Base-by-base conservation (phyloP, 352 stramenopile species). In the Phytophthora sansomeana region DNA sequence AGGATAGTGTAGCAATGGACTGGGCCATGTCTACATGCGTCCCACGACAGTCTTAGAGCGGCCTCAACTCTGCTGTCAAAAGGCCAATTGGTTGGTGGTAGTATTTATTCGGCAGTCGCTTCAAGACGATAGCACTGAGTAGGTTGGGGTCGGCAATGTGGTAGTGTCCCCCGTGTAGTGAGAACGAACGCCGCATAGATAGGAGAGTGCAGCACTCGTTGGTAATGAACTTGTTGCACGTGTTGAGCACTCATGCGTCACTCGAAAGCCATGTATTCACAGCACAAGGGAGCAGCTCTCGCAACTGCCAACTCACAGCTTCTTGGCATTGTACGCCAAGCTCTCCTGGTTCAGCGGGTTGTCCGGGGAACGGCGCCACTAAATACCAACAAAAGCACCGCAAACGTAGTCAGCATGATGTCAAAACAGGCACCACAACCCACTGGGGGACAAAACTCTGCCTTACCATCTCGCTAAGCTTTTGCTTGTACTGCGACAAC, bases 401-500 rank as follows among this genome's bases (percentile, higher is more conserved):
- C 26, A 51, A 43, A 28, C 41, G 28, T 21, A 29, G 29, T 54
- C 62, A 77, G 42, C 24, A 74, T 24, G 14, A 64, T 14, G 54
- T 33, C 30, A 42, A 41, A 39, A n/a, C n/a, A n/a, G n/a, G n/a
- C 32, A 30, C 52, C 2, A 21, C 29, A 58, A 35, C 11, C n/a
- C 24, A 41, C 6, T 38, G 19, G 38, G 21, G 6, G 21, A 41
- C 17, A 19, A 17, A 26, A 4, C 24, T 30, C 28, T 42, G 11
- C 61, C 77, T 73, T 75, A 92, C 84, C 81, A 88, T 68, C 56
- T 93, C 85, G 52, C 81, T 90, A 39, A 93, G 75, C 42, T 81
- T 80, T 35, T 93, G 79, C 67, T 93, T 93, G 74, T 93, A 93
- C 74, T 93, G 85, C 28, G 85, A 93, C 5, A 93, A 56, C 72